Base-by-base conservation (phyloP, 2,329 filamentous ascomycete genomes). In the Alternaria consortialis region DNA sequence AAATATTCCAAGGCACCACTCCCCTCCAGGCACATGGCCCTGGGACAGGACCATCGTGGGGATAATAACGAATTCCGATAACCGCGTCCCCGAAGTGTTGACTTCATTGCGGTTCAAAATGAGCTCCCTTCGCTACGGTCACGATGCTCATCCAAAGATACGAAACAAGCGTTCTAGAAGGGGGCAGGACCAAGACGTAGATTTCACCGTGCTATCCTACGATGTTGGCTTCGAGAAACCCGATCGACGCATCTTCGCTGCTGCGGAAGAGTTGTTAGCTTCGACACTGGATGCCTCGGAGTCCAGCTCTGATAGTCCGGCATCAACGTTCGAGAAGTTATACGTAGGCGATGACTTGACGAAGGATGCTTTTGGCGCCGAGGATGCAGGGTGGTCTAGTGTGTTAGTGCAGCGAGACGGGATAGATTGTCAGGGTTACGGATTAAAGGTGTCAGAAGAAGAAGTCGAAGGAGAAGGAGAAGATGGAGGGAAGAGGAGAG, bases 161-260 rank as follows among this genome's bases (percentile, higher is more conserved):
- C 44, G 5, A 20, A 55, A 8, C 27, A 55, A 65, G 50, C 58
- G 54, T 7, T 40, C 67, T 51, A 79, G 75, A 64, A 70, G 66
- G 58, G 69, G 31, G 13, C 1, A 4, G 2, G 42, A 58, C 23
- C 55, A 72, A 15, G 82, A 84, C 58, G 77, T 90, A 43, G 83
- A 86, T 68, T 88, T 90, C 62, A 80, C 85, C 7, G 85, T 86
- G 61, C 83, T 89, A 72, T 90, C 87, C 17, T 90, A 90, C 64
- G 87, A 90, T 66, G 84, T 86, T 5, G 88, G 87, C 0, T 71
- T 77, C 25, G 85, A 86, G 65, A 91, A 91, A 72, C 88, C 88
- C 0, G 80, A 87, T 53, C 64, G 59, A 8, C 65, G 71, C 3
- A 88, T 90, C 2, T 91, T 90, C 62, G 73, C 80, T 1, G 83